Evolutionary conservation across 352 stramenopile genomes (phyloP), one percentile per base, ranked within the genome.

Genomic region (Albugo candida): DNA sequence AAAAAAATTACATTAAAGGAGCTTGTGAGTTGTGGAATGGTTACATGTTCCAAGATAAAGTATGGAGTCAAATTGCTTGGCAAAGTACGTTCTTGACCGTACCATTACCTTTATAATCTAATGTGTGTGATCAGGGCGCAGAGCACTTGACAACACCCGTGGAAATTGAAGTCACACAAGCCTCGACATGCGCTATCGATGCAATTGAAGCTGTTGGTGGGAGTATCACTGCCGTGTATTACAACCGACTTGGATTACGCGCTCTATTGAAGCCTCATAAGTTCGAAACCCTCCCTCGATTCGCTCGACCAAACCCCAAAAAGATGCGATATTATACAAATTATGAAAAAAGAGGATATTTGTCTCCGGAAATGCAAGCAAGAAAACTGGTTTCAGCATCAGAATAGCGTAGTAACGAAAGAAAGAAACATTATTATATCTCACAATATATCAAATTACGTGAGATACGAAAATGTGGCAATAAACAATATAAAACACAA

Each of bases 241-340:
- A 97, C 70, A 98, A 98, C 76, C 67, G 81, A 36, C 65, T 98
- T 51, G 92, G 76, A 20, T 67, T 99, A 36, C 77, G 94, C 40
- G 85, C 86, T 39, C 61, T 97, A 45, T 70, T 98, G 37, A 92
- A 92, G 66, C 95, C 95, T 24, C 61, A 98, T 57, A 98, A 98
- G 65, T 98, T 97, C 55, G 79, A 94, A 51, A 70, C 68, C 20
- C 61, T 98, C 21, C 94, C 94, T 24, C 87, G 88, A 66, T 70
- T 80, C 45, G 93, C 94, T 14, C 81, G 92, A 51, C 94, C 95
- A 39, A 86, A 84, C 40, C 93, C 92, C 21, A 97, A 95, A 66
- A 93, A 96, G 59, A 94, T 98, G 74, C 70, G 77, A 46, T 97
- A 97, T 70, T 99, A 98, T 75, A 93, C 87, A 34, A 76, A 96